phyloP scores from a whole-genome alignment of 208 protist genomes.

The Acanthamoeba lugdunensis region DNA sequence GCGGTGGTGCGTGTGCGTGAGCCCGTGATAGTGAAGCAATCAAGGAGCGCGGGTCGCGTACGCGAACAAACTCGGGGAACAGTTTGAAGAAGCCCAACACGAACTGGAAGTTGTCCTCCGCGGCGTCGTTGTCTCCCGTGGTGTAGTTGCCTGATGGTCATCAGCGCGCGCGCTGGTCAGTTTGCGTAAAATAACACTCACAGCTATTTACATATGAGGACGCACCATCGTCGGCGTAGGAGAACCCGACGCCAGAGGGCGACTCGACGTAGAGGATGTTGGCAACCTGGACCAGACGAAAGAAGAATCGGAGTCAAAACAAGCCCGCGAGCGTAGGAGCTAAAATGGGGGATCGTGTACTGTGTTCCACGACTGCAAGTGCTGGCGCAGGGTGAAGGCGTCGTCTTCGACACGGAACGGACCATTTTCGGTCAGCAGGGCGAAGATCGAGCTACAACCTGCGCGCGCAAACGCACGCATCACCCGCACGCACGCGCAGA shows the following conservation, averaged over 20 bases:
- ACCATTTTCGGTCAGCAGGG: conserved; percentile 50
- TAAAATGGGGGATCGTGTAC: neutral
- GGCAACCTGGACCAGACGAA: neutral
- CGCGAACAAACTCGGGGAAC: conserved; percentile 54
- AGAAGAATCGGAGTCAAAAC: neutral
- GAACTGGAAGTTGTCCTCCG: conserved; percentile 62
- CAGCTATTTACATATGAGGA: neutral
- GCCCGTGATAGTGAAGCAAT: neutral
- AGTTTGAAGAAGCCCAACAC: conserved; percentile 72
- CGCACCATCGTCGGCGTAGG: conserved; percentile 12
- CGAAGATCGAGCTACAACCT: conserved; percentile 51
- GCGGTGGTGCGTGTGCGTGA: neutral
- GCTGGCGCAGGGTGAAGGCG: neutral
- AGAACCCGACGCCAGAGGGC: conserved; percentile 3
- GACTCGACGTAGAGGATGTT: conserved; percentile 61
- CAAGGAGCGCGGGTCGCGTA: neutral
- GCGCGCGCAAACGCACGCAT: neutral
- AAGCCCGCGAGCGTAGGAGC: neutral
- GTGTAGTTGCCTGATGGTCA: conserved; percentile 62
- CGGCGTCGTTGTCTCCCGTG: conserved; percentile 39
- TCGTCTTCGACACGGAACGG: conserved; percentile 9
- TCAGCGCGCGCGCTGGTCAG: neutral
- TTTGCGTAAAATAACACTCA: neutral
- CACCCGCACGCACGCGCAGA: no score
- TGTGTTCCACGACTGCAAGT: conserved; percentile 58